Evolutionary conservation across 768 basidiomycete genomes (phyloP), one percentile per base, ranked within the genome.

Genomic region (Royoungia palumana): DNA sequence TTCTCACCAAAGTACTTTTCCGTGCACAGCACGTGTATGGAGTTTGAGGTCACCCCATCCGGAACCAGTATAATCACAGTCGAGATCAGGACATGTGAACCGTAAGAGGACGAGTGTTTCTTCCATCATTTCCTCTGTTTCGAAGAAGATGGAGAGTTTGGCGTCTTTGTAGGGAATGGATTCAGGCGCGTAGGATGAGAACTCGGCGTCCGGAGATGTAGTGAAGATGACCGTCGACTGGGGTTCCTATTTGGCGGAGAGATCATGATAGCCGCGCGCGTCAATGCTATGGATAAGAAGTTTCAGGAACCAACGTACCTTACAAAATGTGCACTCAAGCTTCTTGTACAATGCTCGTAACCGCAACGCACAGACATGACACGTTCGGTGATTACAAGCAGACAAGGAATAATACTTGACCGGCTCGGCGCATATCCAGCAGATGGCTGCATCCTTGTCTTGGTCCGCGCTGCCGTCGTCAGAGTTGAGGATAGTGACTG

Each of bases 361-460:
- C 7, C 95, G 81, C 43, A 97, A 69, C 0, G 89, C 85, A 62
- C 95, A 99, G 51, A 94, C 85, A 69, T 96, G 94, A 74, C 95
- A 98, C 4, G 92, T 97, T 44, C 89, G 75, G 63, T 99, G 95
- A 64, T 92, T 91, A 70, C 95, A 99, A 46, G 86, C 80, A 16
- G 94, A 86, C 25, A 96, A 70, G 6, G 90, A 81, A 66, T 85
- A 93, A 63, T 91, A 95, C 62, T 88, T 93, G 68, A 95, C 84
- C 5, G 87, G 85, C 60, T 97, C 93, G 1, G 94, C 94, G 62
- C 95, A 96, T 68, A 97, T 97, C 80, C 84, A 95, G 70, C 95
- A 97, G 11, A 85, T 65, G 35, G 36, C 28, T 1, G 50, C 68
- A 24, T 56, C 61, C 16, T 81, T 78, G 12, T 72, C 67, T 6